Conservation (phyloP, 2,329 filamentous ascomycete species). For the Neonectria coccinea region DNA sequence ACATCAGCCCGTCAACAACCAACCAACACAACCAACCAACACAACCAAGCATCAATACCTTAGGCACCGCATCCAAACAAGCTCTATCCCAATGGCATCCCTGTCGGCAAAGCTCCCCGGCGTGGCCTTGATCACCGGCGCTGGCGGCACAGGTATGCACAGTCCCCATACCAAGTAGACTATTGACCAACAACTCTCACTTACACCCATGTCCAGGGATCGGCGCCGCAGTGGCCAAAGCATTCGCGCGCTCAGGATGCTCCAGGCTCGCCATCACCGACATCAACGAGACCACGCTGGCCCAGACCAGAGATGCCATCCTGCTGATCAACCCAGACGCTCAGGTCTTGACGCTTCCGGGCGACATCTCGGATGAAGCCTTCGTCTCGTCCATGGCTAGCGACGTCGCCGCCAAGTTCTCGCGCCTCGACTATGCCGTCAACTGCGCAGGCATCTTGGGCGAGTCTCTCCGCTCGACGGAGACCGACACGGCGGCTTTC, state of each 20-base stretch:
- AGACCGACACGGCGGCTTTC: slow-evolving; percentile 61
- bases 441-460: slow-evolving; percentile 67
- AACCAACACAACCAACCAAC: neutral
- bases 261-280: slow-evolving; percentile 66
- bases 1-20: slow-evolving; percentile 2
- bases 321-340: slow-evolving; percentile 49
- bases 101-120: slow-evolving; percentile 53
- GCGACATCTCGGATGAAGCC: slow-evolving; percentile 61
- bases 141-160: slow-evolving; percentile 58
- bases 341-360: slow-evolving; percentile 51
- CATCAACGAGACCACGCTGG: slow-evolving; percentile 56
- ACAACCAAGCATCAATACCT: neutral
- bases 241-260: slow-evolving; percentile 63
- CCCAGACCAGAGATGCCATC: slow-evolving; percentile 51
- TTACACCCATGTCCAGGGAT: slow-evolving; percentile 58
- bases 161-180: too few species aligned
- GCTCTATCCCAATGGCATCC: slow-evolving; percentile 24
- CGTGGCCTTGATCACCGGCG: slow-evolving; percentile 61
- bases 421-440: slow-evolving; percentile 66
- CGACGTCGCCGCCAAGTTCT: slow-evolving; percentile 51
- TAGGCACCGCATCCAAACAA: neutral
- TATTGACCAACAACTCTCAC: neutral
- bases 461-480: slow-evolving; percentile 54
- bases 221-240: slow-evolving; percentile 63
- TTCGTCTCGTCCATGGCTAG: slow-evolving; percentile 56